Conservation (phyloP, 2,329 filamentous ascomycete genomes). For the Sordariomycetes sp. region DNA sequence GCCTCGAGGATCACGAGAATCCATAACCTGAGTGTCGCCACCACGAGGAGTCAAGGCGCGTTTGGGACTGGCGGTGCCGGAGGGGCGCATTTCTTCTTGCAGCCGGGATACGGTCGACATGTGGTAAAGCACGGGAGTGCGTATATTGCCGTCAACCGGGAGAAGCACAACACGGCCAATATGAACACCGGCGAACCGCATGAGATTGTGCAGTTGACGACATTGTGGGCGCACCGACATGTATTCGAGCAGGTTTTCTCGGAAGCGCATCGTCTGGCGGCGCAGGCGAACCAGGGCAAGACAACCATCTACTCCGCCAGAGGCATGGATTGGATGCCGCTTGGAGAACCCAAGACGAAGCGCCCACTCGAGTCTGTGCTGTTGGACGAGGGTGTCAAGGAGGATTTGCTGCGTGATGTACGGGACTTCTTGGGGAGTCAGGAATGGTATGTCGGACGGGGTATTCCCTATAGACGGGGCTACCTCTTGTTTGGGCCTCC, state of each 20-base stretch:
- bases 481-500: slow-evolving; percentile 86
- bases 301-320: slow-evolving; percentile 84
- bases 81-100: slow-evolving; percentile 74
- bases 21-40: slow-evolving; percentile 50
- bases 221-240: slow-evolving; percentile 79
- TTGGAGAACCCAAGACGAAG: slow-evolving; percentile 80
- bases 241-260: slow-evolving; percentile 85
- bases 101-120: slow-evolving; percentile 85
- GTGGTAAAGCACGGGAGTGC: slow-evolving; percentile 79
- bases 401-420: slow-evolving; percentile 71
- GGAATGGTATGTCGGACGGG: slow-evolving; percentile 89
- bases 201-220: slow-evolving; percentile 87
- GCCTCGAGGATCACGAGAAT: slow-evolving; percentile 49
- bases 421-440: slow-evolving; percentile 71
- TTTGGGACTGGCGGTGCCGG: slow-evolving; percentile 54
- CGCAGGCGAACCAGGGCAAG: slow-evolving; percentile 78
- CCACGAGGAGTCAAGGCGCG: slow-evolving; percentile 50
- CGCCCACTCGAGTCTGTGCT: slow-evolving; percentile 83
- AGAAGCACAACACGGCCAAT: slow-evolving; percentile 78
- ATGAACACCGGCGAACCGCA: slow-evolving; percentile 80
- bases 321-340: slow-evolving; percentile 74
- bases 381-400: slow-evolving; percentile 74
- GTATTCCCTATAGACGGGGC: slow-evolving; percentile 83
- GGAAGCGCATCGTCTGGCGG: slow-evolving; percentile 75
- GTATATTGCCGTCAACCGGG: slow-evolving; percentile 77